These are phyloP conservation scores for Candida qinlingensis DNA, from an alignment of 805 yeast species.

Conservation along the genomic window DNA sequence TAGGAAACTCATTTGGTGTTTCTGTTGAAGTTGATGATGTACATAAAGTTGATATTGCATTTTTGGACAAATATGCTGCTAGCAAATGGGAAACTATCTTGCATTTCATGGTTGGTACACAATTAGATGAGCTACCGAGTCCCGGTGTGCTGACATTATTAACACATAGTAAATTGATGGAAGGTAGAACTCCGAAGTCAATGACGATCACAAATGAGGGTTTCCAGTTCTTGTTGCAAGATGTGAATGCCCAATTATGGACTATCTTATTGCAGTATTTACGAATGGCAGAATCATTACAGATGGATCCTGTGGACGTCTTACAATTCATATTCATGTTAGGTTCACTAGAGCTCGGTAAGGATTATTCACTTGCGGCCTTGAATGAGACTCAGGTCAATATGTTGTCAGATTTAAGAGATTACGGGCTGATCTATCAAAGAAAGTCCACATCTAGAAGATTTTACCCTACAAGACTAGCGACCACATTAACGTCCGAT, in stretches of 20 bases:
- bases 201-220: constrained; percentile 84
- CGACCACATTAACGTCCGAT: constrained; percentile 87
- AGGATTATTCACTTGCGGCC: constrained; percentile 68
- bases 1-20: constrained; percentile 71
- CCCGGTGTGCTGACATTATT: constrained; percentile 75
- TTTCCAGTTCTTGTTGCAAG: constrained; percentile 90
- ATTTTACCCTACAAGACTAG: constrained; percentile 87
- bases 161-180: constrained; percentile 84
- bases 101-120: constrained; percentile 97
- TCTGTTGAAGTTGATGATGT: constrained; percentile 52
- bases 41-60: constrained; percentile 53
- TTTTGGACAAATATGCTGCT: constrained; percentile 75
- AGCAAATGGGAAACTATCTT: constrained; percentile 91
- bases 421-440: constrained; percentile 84
- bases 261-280: constrained; percentile 81
- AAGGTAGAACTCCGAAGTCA: constrained; percentile 39
- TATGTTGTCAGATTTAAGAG: constrained; percentile 85
- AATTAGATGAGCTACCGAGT: constrained; percentile 62
- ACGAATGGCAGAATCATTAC: constrained; percentile 73
- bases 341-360: constrained; percentile 89
- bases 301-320: constrained; percentile 96
- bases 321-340: constrained; percentile 88
- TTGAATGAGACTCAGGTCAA: constrained; percentile 75
- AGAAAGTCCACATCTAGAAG: constrained; percentile 49
- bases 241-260: constrained; percentile 93